phyloP scores from a whole-genome alignment of 768 basidiomycete genomes.

The Boletus rex-veris region DNA sequence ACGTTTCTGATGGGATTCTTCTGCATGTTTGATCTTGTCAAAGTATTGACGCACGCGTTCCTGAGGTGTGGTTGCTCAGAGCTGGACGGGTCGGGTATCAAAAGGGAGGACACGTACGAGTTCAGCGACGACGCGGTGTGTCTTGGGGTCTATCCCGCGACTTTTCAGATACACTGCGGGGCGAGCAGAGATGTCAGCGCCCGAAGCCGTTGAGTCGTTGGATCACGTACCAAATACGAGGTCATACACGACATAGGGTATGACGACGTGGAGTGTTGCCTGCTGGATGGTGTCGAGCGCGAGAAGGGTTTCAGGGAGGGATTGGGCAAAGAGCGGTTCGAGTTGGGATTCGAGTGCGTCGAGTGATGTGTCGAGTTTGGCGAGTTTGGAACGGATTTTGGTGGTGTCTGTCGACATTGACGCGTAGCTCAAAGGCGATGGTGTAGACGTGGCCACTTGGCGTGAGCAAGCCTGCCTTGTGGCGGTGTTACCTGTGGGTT shows the following conservation, averaged over 20 bases:
- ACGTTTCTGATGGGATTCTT: constrained; percentile 56
- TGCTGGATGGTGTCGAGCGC: constrained; percentile 71
- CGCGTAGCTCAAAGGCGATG: not conserved
- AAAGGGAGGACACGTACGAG: constrained; percentile 20
- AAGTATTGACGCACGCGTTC: constrained; percentile 79
- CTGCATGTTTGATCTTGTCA: constrained; percentile 73
- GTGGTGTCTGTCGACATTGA: constrained; percentile 36
- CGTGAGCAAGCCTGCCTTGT: constrained; percentile 8
- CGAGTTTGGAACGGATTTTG: constrained; percentile 41
- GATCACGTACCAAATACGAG: constrained; percentile 68
- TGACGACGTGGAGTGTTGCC: constrained; percentile 72
- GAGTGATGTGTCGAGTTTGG: constrained; percentile 52
- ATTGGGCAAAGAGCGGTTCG: constrained; percentile 62
- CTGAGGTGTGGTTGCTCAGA: constrained; percentile 32
- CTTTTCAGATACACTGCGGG: constrained; percentile 74
- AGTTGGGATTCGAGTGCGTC: constrained; percentile 66
- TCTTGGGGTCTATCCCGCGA: constrained; percentile 73
- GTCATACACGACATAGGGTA: constrained; percentile 85
- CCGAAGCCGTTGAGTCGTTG: not conserved
- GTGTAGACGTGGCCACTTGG: not conserved
- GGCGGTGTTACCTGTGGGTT: constrained; percentile 10
- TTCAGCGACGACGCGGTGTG: constrained; percentile 74
- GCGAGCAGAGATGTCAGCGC: not conserved
- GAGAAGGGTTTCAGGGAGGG: constrained; percentile 63
- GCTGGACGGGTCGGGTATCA: too few relatives aligned